phyloP scores from a whole-genome alignment of 2,329 filamentous ascomycete species.

The Rutstroemia sp. region DNA sequence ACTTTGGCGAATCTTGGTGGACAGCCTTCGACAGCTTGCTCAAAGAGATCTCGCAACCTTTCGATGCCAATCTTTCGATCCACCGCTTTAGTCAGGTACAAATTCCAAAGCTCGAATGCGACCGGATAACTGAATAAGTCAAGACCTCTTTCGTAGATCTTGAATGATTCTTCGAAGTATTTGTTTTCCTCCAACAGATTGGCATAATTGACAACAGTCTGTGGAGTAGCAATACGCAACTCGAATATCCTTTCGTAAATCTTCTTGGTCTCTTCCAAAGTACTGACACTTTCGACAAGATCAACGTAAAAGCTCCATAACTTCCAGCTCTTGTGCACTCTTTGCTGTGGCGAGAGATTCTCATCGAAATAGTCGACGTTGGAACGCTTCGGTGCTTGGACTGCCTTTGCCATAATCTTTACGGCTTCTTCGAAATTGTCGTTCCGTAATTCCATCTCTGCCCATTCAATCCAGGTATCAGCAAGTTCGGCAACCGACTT shows the following conservation, averaged over 20 bases:
- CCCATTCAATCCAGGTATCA: conserved; percentile 99
- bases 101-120: conserved; percentile 96
- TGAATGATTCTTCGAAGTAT: conserved; percentile 97
- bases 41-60: conserved; percentile 86
- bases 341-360: conserved; percentile 83
- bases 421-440: conserved; percentile 95
- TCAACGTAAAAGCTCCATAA: conserved; percentile 99
- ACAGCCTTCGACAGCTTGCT: conserved; percentile 91
- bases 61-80: conserved; percentile 96
- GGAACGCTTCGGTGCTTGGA: conserved; percentile 94
- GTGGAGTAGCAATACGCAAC: conserved; percentile 91
- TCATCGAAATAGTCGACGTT: conserved; percentile 99
- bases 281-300: conserved; percentile 88
- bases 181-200: conserved; percentile 90
- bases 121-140: conserved; percentile 99
- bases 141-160: conserved; percentile 89
- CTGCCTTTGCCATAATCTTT: conserved; percentile 93
- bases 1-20: conserved; percentile 94
- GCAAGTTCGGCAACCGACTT: conserved; percentile 95
- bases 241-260: conserved; percentile 98
- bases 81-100: conserved; percentile 95
- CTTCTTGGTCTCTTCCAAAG: conserved; percentile 83
- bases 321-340: conserved; percentile 99
- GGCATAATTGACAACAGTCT: conserved; percentile 97
- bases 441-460: conserved; percentile 92